Percentiles rank a stretch among this genome's conserved stretches.
phyloP scores from a whole-genome alignment of 306 rosid species.

The Luffa aegyptiaca region DNA sequence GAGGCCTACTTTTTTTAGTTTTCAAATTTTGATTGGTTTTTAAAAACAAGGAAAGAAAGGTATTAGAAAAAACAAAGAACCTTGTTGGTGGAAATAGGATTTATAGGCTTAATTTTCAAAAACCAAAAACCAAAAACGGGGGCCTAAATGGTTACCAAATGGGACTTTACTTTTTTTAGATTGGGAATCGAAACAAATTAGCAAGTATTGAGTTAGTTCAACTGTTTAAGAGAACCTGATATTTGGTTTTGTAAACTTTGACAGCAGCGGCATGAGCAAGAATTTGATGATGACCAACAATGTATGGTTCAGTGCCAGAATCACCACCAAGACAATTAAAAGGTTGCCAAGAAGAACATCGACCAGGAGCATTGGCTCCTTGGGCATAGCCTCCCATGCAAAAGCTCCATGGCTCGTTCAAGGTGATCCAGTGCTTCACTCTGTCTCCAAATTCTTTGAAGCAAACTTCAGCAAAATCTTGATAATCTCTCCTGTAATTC shows the following conservation, averaged over 20 bases:
- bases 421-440: constrained; percentile 31
- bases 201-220: not conserved
- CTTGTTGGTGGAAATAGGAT: too few relatives aligned
- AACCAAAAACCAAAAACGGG: too few relatives aligned
- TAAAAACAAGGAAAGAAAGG: too few relatives aligned
- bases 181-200: not conserved
- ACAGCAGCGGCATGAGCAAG: constrained; percentile 16
- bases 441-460: constrained; percentile 27
- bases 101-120: too few relatives aligned
- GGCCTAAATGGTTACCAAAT: too few relatives aligned
- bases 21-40: too few relatives aligned
- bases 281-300: constrained; percentile 29
- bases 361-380: not conserved
- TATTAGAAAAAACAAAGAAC: too few relatives aligned
- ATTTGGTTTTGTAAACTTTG: constrained; percentile 23
- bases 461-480: constrained; percentile 24
- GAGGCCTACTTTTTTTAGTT: too few relatives aligned
- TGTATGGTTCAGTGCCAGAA: constrained; percentile 15
- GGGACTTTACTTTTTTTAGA: too few relatives aligned
- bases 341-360: constrained; percentile 19
- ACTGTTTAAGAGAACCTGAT: constrained; percentile 24
- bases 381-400: not conserved
- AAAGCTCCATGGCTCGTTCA: not conserved
- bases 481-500: constrained; percentile 17
- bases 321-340: constrained; percentile 18